phyloP scores from a whole-genome alignment of 2,329 filamentous ascomycete genomes.

The Aspergillus sp. region DNA sequence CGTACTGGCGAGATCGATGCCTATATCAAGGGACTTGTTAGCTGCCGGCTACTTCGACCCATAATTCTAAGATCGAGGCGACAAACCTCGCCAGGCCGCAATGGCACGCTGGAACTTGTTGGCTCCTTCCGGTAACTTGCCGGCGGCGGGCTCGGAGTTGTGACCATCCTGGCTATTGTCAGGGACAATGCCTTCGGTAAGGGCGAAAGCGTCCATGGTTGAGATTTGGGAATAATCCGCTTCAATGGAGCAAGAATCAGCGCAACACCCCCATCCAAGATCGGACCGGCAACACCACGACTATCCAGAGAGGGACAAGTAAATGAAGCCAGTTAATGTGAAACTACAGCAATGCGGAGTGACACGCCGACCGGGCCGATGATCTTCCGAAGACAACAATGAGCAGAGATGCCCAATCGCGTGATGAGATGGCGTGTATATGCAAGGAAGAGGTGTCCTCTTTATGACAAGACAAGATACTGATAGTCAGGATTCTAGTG shows the following conservation, averaged over 20 bases:
- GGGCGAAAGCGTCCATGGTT: slow-evolving; percentile 48
- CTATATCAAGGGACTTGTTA: slow-evolving; percentile 48
- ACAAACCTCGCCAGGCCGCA: slow-evolving; percentile 86
- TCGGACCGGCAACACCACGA: slow-evolving; percentile 17
- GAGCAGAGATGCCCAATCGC: not conserved
- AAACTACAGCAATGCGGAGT: slow-evolving; percentile 27
- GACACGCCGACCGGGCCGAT: slow-evolving; percentile 38
- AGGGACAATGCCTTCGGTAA: slow-evolving; percentile 43
- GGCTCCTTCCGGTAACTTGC: slow-evolving; percentile 56
- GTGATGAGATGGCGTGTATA: not conserved
- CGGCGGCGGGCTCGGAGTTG: slow-evolving; percentile 26
- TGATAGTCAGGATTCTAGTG: not conserved
- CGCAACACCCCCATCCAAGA: slow-evolving; percentile 28
- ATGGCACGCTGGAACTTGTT: slow-evolving; percentile 98
- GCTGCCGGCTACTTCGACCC: not conserved
- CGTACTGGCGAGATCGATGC: slow-evolving; percentile 81
- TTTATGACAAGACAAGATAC: not conserved
- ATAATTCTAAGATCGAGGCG: not conserved
- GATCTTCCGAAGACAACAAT: slow-evolving; percentile 32
- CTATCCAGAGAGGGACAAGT: slow-evolving; percentile 7
- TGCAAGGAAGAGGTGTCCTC: not conserved
- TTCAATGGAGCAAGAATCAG: slow-evolving; percentile 15
- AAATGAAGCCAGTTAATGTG: slow-evolving; percentile 10
- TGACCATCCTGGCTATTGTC: slow-evolving; percentile 32
- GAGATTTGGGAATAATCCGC: slow-evolving; percentile 1